These are phyloP conservation scores for Bigelowiella natans DNA, from an alignment of 78 protist species.

Conservation along the genomic window DNA sequence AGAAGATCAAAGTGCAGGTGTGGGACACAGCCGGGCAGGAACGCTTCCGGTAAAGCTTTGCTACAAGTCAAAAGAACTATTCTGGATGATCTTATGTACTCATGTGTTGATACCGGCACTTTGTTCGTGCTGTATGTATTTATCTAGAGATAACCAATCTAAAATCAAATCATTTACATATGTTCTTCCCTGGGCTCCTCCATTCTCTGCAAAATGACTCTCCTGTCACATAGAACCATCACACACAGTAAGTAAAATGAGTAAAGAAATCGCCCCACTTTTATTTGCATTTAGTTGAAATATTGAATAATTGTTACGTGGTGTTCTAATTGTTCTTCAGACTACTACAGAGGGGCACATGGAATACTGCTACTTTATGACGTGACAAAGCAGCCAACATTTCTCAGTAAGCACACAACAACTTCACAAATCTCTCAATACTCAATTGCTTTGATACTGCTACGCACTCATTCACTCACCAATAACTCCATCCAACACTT, in stretches of 20 bases:
- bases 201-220: no score
- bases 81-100: not conserved
- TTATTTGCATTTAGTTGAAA: not conserved
- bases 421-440: no score
- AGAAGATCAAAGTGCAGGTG: not conserved
- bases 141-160: not conserved
- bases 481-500: no score
- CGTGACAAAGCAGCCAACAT: not conserved
- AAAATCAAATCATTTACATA: not conserved
- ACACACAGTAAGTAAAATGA: no score
- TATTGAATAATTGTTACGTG: no score
- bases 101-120: not conserved
- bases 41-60: not conserved
- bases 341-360: not conserved
- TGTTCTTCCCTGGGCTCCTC: no score
- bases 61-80: not conserved
- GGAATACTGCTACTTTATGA: not conserved
- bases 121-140: not conserved
- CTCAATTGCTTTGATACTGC: no score
- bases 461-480: no score
- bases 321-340: not conserved
- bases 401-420: not conserved
- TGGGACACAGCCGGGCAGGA: constrained; percentile 8
- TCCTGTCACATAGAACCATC: not conserved
- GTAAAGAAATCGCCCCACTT: not conserved